phyloP scores from a whole-genome alignment of 2,329 filamentous ascomycete species.

The Zalaria sp. region DNA sequence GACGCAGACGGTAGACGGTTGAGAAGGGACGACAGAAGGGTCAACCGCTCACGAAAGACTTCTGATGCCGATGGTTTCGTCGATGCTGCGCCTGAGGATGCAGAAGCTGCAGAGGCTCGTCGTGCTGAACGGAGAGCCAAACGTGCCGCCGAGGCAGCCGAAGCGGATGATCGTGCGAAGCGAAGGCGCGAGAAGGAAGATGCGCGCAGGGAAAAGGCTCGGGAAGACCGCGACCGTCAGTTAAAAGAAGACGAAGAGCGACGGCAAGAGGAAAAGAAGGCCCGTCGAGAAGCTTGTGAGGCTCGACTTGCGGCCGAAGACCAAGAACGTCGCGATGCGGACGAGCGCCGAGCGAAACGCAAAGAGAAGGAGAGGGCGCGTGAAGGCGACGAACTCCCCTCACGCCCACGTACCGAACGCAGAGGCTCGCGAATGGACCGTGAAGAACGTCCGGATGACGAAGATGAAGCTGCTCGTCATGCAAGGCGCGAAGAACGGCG shows the following conservation, averaged over 20 bases:
- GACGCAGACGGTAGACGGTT: slow-evolving; percentile 20
- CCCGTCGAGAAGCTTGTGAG: slow-evolving; percentile 17
- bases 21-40: slow-evolving; percentile 20
- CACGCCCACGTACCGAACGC: neutral
- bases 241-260: slow-evolving; percentile 20
- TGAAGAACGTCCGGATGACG: neutral
- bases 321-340: slow-evolving; percentile 6
- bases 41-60: slow-evolving; percentile 16
- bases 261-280: slow-evolving; percentile 24
- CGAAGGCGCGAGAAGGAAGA: slow-evolving; percentile 22
- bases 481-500: slow-evolving; percentile 15
- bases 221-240: slow-evolving; percentile 8
- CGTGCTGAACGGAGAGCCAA: slow-evolving; percentile 19
- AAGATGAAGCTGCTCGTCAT: slow-evolving; percentile 12
- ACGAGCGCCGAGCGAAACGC: slow-evolving; percentile 4
- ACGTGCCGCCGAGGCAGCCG: slow-evolving; percentile 24
- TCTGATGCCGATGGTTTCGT: slow-evolving; percentile 13
- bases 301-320: slow-evolving; percentile 17
- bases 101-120: slow-evolving; percentile 18
- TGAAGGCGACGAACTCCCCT: slow-evolving; percentile 11
- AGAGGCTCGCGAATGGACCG: neutral
- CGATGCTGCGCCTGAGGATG: slow-evolving; percentile 14
- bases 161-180: slow-evolving; percentile 21
- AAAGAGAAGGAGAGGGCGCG: slow-evolving; percentile 2
- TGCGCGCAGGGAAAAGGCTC: slow-evolving; percentile 11